Evolutionary conservation across 805 yeast genomes (phyloP).

Genomic region (Suhomyces emberorum): DNA sequence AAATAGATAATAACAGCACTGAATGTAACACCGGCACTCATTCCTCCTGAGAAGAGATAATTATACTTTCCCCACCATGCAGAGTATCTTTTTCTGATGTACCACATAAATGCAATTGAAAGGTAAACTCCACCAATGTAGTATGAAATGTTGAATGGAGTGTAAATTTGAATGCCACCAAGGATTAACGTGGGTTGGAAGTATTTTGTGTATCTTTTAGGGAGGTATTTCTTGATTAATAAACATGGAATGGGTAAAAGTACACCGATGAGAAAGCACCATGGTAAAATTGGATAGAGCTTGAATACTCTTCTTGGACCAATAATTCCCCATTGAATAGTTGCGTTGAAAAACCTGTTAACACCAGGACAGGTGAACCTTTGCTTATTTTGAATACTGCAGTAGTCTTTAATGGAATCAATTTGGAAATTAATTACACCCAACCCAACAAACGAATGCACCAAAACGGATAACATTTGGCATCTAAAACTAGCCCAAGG

Average conservation of each 20-base stretch:
- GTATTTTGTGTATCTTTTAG: constrained; percentile 16
- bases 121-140: constrained; percentile 6
- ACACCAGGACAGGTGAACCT: constrained; percentile 30
- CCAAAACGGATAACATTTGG: constrained; percentile 21
- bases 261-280: constrained; percentile 33
- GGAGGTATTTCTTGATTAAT: constrained; percentile 10
- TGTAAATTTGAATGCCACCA: constrained; percentile 6
- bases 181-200: constrained; percentile 9
- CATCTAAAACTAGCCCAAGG: constrained; percentile 55
- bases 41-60: constrained; percentile 6
- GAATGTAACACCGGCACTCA: constrained; percentile 31
- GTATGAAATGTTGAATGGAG: constrained; percentile 9
- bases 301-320: constrained; percentile 27
- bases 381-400: constrained; percentile 18
- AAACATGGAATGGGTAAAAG: constrained; percentile 28
- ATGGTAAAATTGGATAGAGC: constrained; percentile 30
- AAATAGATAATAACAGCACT: constrained; percentile 32
- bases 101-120: constrained; percentile 4
- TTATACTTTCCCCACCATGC: constrained; percentile 10
- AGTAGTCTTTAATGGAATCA: constrained; percentile 16
- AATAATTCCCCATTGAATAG: constrained; percentile 62
- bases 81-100: constrained; percentile 1
- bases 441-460: constrained; percentile 19
- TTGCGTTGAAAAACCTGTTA: constrained; percentile 45
- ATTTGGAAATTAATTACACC: constrained; percentile 21